Conservation (phyloP, 176 grass and related monocot species). For the Otatea glauca region DNA sequence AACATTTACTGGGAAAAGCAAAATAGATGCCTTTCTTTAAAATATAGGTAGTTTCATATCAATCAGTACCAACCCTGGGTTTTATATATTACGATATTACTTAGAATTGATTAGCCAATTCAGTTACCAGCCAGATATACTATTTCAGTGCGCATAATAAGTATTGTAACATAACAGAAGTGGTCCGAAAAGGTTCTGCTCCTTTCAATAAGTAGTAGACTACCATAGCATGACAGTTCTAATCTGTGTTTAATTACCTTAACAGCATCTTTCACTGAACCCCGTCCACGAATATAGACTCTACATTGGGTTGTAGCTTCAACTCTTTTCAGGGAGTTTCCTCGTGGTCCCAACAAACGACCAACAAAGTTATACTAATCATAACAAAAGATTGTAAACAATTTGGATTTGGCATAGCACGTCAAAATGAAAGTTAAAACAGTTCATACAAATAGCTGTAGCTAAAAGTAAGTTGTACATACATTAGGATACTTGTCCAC, state of each 20-base stretch:
- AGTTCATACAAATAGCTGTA: constrained; percentile 10
- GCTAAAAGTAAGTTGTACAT: constrained; percentile 41
- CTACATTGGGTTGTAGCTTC: constrained; percentile 95
- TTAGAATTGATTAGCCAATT: not conserved
- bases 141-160: not conserved
- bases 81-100: not conserved
- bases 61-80: constrained; percentile 16
- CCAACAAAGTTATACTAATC: constrained; percentile 97
- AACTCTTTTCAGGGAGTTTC: constrained; percentile 98
- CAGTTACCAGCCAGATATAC: not conserved
- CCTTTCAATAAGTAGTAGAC: constrained; percentile 17
- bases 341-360: constrained; percentile 92
- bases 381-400: constrained; percentile 43
- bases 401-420: constrained; percentile 36
- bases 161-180: not conserved
- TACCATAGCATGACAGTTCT: constrained; percentile 39
- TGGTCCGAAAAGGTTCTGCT: constrained; percentile 9
- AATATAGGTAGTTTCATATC: not conserved
- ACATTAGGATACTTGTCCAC: constrained; percentile 81
- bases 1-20: not conserved
- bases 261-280: constrained; percentile 92
- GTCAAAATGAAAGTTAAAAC: constrained; percentile 31
- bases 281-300: constrained; percentile 90
- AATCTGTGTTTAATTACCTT: constrained; percentile 71
- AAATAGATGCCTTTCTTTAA: not conserved